phyloP scores from a whole-genome alignment of 164 flowering plant species.

The Protea cynaroides region DNA sequence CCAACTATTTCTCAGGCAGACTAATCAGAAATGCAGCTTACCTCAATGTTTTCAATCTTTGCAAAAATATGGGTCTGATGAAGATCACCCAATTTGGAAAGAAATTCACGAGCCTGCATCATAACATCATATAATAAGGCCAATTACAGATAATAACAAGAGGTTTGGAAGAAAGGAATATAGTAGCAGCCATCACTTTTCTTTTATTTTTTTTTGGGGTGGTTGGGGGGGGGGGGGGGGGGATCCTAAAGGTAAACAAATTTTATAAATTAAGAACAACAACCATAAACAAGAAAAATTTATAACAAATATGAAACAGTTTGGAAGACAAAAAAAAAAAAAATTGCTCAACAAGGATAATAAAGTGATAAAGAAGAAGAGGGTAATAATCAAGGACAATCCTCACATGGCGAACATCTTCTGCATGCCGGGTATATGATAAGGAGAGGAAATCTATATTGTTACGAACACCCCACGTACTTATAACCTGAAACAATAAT shows the following conservation, averaged over 20 bases:
- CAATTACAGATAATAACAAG: not conserved
- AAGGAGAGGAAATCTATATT: slow-evolving; percentile 89
- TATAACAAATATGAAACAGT: no score
- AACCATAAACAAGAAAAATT: no score
- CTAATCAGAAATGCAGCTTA: slow-evolving; percentile 3
- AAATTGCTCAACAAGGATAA: no score
- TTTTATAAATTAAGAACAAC: no score
- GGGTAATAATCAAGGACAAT: not conserved
- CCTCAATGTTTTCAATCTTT: slow-evolving; percentile 55
- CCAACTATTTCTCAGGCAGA: not conserved
- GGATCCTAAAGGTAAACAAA: not conserved
- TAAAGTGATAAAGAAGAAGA: not conserved
- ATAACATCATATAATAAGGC: slow-evolving; percentile 4
- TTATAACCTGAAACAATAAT: slow-evolving; percentile 55
- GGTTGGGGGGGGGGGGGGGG: no score
- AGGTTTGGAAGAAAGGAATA: not conserved
- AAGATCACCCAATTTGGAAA: slow-evolving; percentile 77
- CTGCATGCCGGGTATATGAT: slow-evolving; percentile 82
- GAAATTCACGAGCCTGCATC: slow-evolving; percentile 75
- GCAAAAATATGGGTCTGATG: slow-evolving; percentile 88
- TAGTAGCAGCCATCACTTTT: not conserved
- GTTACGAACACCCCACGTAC: slow-evolving; percentile 85
- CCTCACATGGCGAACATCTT: slow-evolving; percentile 88
- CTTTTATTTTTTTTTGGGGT: no score
- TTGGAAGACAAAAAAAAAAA: no score